Base-by-base conservation (phyloP, 768 basidiomycete genomes). In the Baorangia bicolor region DNA sequence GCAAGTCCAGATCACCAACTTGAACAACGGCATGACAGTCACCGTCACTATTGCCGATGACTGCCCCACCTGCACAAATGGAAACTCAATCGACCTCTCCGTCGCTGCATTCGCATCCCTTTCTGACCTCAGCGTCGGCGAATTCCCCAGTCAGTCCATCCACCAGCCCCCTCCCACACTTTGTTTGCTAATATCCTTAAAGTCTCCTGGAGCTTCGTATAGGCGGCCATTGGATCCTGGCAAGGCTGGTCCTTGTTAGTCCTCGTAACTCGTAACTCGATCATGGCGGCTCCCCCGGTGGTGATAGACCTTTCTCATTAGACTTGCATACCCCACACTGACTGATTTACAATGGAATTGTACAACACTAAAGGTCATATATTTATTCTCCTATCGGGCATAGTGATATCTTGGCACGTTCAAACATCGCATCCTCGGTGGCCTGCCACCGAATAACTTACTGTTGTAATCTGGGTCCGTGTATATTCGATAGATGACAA, bases 51-150 rank as follows among this genome's bases (percentile, higher is more conserved):
- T 97, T 59, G 90, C 81, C 13, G 92, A 94, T 62, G 85, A 79
- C 35, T 97, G 93, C 78, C 92, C 92, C 25, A 87, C 86, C 20
- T 96, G 92, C 75, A 48, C 65, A 0, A 83, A 81, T 63, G 33
- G 34, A 28, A 79, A 87, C 70, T 89, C 86, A 16, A 84, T 97
- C 66, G 89, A 92, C 64, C 76, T 91, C 40, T 90, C 89, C n/a
- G 51, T 61, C 47, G 83, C 65, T 51, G 88, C 90, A 42, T 94
- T 95, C 81, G 30, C 72, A 25, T 62, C 68, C 16, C 79, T 95
- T 54, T 83, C 81, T 43, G 51, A 69, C 44, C 65, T 76, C 40
- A 64, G 63, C 7, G 66, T 77, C 23, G 93, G 93, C 58, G 61
- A 74, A 55, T 76, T 91, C 56, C 63, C 74, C 46, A 88, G 87